Evolutionary conservation across 2,329 filamentous ascomycete species (phyloP), one percentile per base, ranked within the genome.

Genomic region (Volutella citrinella): DNA sequence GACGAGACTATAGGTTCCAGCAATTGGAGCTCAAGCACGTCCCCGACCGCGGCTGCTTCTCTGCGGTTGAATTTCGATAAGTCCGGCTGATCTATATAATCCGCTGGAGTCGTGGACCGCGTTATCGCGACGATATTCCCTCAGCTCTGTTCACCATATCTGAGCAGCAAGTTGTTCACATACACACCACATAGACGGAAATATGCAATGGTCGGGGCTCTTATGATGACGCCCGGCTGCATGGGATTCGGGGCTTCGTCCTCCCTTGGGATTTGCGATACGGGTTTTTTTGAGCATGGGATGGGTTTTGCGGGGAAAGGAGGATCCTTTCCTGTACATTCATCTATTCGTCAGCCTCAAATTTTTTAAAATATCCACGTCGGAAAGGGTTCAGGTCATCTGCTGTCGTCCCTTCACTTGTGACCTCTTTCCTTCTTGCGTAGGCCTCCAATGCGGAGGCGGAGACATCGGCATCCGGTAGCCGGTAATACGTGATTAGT

Each of bases 1-100:
- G 30, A 45, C 37, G 32, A 23, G 28, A 13, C 4, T 5, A 17
- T 47, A 94, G 88, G 54, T 95, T 91, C 61, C 93, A 98, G 65
- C 88, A 95, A 62, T 72, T 97, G 49, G 87, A 95, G 56, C 70
- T 98, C 52, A 86, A 87, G 62, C 89, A 95, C 61, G 84, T 96
- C 36, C 78, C 86, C 38, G 85, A 95, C 61, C 76, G 72, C 54
- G 90, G 91, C 36, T 93, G 88, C 64, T 86, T 85, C 60, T 80
- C 80, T 52, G 84, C 88, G 42, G 78, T 95, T 65, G 93, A 98
- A 65, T 96, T 97, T 48, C 62, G 63, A 54, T 67, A 55, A 59
- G 26, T n/a, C n/a, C n/a, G n/a, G n/a, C n/a, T n/a, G n/a, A n/a
- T n/a, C n/a, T n/a, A n/a, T n/a, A n/a, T n/a, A n/a, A n/a, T n/a